Conservation (phyloP, 768 basidiomycete genomes). For the Lactarius psammicola region DNA sequence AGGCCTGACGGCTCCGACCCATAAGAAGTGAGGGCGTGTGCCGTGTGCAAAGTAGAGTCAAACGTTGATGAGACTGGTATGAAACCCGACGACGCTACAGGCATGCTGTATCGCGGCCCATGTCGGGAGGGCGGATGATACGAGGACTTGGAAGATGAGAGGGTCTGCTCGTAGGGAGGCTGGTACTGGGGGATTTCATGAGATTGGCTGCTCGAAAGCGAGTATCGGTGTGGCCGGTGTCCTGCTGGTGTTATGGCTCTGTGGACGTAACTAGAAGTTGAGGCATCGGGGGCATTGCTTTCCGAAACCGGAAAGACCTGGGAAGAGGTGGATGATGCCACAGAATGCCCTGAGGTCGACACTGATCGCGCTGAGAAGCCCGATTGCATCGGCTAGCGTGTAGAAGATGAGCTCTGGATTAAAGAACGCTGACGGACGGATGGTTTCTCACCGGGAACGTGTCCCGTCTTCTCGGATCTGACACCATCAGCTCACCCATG, state of each 20-base stretch:
- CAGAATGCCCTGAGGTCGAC: slow-evolving; percentile 25
- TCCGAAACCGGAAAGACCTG: slow-evolving; percentile 40
- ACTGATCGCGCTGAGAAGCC: slow-evolving; percentile 16
- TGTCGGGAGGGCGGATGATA: slow-evolving; percentile 39
- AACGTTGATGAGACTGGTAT: slow-evolving; percentile 46
- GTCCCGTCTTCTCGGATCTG: slow-evolving; percentile 49
- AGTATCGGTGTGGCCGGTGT: slow-evolving; percentile 26
- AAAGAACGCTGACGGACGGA: background rate
- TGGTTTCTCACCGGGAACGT: slow-evolving; percentile 49
- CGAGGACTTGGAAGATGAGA: slow-evolving; percentile 38
- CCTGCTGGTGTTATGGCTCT: slow-evolving; percentile 23
- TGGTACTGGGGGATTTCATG: slow-evolving; percentile 42
- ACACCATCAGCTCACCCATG: slow-evolving; percentile 63
- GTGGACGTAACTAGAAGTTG: slow-evolving; percentile 8
- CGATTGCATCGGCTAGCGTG: slow-evolving; percentile 10
- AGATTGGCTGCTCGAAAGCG: slow-evolving; percentile 34
- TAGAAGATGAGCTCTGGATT: background rate
- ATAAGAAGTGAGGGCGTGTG: slow-evolving; percentile 15
- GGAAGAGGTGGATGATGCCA: slow-evolving; percentile 24
- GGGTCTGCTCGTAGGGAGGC: slow-evolving; percentile 45
- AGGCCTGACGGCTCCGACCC: slow-evolving; percentile 30
- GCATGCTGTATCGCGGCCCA: slow-evolving; percentile 66
- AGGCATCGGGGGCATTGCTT: slow-evolving; percentile 36
- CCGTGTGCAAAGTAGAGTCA: slow-evolving; percentile 11
- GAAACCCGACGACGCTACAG: slow-evolving; percentile 67